A percentile compares a stretch with the other conserved stretches of the same genome.
Conservation (phyloP, 225 moss, liverwort and hornwort genomes). For the Pleurozium schreberi region DNA sequence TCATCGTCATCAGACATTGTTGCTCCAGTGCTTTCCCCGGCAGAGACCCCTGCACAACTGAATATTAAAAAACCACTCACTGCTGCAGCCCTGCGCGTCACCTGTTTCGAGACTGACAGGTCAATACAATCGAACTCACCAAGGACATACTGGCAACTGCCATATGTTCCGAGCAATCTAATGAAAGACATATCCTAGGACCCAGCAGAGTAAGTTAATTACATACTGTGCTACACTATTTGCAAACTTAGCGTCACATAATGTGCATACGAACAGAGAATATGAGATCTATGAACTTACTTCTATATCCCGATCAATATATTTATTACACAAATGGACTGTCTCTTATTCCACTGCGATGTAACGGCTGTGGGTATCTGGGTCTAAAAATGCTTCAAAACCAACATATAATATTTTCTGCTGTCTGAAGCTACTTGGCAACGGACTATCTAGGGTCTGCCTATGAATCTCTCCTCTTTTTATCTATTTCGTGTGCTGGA, state of each 20-base stretch:
- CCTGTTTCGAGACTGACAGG: background rate
- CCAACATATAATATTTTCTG: background rate
- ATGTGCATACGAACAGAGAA: background rate
- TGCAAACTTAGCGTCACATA: background rate
- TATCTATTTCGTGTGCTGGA: background rate
- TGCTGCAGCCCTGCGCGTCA: background rate
- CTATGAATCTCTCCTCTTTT: background rate
- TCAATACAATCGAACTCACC: background rate
- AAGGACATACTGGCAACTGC: background rate
- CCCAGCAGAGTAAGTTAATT: no score
- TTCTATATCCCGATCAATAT: background rate
- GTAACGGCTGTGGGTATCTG: background rate
- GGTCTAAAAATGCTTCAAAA: background rate
- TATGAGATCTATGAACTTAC: background rate
- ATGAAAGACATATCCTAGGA: background rate
- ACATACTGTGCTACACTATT: background rate
- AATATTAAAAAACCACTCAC: background rate
- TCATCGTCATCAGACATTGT: constrained; percentile 78
- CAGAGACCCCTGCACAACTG: constrained; percentile 23
- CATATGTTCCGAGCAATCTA: background rate
- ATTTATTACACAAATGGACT: background rate
- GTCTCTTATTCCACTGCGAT: background rate
- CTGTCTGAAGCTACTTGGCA: background rate
- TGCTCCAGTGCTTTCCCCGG: constrained; percentile 39
- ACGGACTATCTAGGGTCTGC: background rate